phyloP scores from a whole-genome alignment of 495 filamentous ascomycete genomes.

The Glutinoglossum americanum region DNA sequence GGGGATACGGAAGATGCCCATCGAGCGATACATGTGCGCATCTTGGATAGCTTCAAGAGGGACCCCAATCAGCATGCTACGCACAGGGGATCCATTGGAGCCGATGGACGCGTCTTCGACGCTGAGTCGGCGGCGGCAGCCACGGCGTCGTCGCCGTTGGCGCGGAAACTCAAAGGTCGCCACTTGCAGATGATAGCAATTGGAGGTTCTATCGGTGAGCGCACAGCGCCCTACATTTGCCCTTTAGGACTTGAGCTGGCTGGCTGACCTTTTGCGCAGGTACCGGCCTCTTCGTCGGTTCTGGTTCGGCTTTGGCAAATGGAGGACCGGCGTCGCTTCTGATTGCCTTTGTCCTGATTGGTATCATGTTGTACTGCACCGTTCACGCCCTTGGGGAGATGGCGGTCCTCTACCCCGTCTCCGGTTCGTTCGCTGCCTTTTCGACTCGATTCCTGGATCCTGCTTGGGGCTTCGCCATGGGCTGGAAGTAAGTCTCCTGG shows the following conservation, averaged over 20 bases:
- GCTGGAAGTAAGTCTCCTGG: slow-evolving; percentile 50
- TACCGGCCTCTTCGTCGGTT: slow-evolving; percentile 80
- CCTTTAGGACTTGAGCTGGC: slow-evolving; percentile 1
- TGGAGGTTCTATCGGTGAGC: slow-evolving; percentile 74
- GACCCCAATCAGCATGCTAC: slow-evolving; percentile 48
- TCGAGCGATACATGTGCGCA: slow-evolving; percentile 20
- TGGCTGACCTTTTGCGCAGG: slow-evolving; percentile 22
- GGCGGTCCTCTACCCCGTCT: slow-evolving; percentile 75
- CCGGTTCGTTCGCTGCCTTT: slow-evolving; percentile 82
- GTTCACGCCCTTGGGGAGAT: slow-evolving; percentile 84
- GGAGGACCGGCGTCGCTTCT: slow-evolving; percentile 76
- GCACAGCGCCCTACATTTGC: no score
- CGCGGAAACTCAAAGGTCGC: slow-evolving; percentile 55
- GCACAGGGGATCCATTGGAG: slow-evolving; percentile 26
- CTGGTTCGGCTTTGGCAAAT: slow-evolving; percentile 49
- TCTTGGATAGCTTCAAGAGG: slow-evolving; percentile 62
- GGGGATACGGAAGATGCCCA: background rate
- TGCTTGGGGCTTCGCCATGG: slow-evolving; percentile 96
- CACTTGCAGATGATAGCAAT: slow-evolving; percentile 61
- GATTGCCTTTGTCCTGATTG: slow-evolving; percentile 63
- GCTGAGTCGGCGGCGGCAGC: slow-evolving; percentile 47
- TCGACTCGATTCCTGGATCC: slow-evolving; percentile 86
- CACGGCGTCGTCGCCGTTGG: slow-evolving; percentile 57
- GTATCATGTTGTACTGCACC: slow-evolving; percentile 78
- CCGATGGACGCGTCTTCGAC: slow-evolving; percentile 49